Conservation (phyloP, 108 stramenopile genomes). For the Pseudonitzschia delicatissima region DNA sequence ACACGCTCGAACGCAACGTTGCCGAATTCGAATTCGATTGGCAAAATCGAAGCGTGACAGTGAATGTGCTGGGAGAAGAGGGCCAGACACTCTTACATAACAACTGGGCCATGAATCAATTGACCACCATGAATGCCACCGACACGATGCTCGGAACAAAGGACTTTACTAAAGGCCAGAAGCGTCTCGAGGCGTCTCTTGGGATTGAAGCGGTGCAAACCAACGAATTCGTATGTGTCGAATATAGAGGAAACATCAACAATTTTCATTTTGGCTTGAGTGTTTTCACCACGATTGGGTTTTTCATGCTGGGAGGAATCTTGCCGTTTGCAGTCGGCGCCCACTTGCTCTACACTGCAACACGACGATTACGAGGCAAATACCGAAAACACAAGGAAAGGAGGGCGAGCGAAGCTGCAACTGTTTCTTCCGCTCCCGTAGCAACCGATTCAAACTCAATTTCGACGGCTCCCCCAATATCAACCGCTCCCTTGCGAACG, state of each 20-base stretch:
- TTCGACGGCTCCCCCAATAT: too few species aligned
- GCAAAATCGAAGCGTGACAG: slow-evolving; percentile 27
- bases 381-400: too few species aligned
- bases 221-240: slow-evolving; percentile 35
- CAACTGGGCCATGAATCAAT: slow-evolving; percentile 20
- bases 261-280: slow-evolving; percentile 11
- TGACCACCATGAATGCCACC: slow-evolving; percentile 9
- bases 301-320: not conserved
- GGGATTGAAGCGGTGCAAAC: not conserved
- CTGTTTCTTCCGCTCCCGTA: too few species aligned
- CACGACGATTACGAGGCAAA: too few species aligned
- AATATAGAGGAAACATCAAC: slow-evolving; percentile 26
- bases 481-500: too few species aligned
- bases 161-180: slow-evolving; percentile 5
- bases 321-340: not conserved
- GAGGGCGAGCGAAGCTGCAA: too few species aligned
- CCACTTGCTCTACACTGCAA: too few species aligned
- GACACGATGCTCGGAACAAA: slow-evolving; percentile 16
- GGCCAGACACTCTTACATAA: slow-evolving; percentile 14
- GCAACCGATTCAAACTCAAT: too few species aligned
- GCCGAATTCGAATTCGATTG: slow-evolving; percentile 81
- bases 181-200: not conserved
- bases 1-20: slow-evolving; percentile 63
- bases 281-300: not conserved
- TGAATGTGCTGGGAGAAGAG: slow-evolving; percentile 29